A percentile compares a stretch with the other conserved stretches of the same genome.
phyloP scores from a whole-genome alignment of 1,284 basidiomycete genomes.

The Stygiomarasmius scandens region DNA sequence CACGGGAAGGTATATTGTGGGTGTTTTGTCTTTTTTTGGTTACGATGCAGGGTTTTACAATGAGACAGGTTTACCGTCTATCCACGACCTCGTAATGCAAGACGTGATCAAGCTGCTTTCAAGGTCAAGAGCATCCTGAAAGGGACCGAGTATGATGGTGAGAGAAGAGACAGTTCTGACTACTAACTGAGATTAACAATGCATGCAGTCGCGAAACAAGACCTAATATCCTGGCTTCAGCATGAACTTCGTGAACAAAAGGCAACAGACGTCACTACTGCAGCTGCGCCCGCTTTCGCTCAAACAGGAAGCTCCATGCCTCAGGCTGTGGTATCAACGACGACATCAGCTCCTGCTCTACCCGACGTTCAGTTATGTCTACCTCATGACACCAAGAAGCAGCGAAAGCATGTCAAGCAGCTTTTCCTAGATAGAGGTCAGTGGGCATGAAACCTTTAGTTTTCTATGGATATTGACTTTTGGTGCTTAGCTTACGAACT shows the following conservation, averaged over 20 bases:
- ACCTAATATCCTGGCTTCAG: slow-evolving; percentile 73
- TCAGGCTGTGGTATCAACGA: not conserved
- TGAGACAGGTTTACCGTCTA: slow-evolving; percentile 67
- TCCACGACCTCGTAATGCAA: slow-evolving; percentile 58
- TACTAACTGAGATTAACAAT: not conserved
- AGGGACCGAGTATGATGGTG: slow-evolving; percentile 76
- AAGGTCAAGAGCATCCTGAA: slow-evolving; percentile 80
- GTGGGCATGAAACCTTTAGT: too few species aligned
- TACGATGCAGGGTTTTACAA: slow-evolving; percentile 8
- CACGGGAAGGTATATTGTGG: slow-evolving; percentile 78
- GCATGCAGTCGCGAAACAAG: slow-evolving; percentile 71
- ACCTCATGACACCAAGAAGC: slow-evolving; percentile 73
- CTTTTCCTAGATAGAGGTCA: slow-evolving; percentile 69
- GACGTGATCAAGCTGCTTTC: slow-evolving; percentile 69
- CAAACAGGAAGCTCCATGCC: slow-evolving; percentile 26
- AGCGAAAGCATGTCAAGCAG: slow-evolving; percentile 70
- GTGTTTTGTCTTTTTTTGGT: slow-evolving; percentile 26
- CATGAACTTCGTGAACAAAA: slow-evolving; percentile 79
- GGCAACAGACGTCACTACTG: slow-evolving; percentile 65
- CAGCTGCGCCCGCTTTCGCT: slow-evolving; percentile 49
- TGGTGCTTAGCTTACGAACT: slow-evolving; percentile 60
- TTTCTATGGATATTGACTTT: slow-evolving; percentile 1
- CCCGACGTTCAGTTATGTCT: slow-evolving; percentile 47
- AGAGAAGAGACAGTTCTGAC: slow-evolving; percentile 18
- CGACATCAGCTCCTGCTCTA: slow-evolving; percentile 5